Evolutionary conservation across 768 basidiomycete genomes (phyloP), one percentile per base, ranked within the genome.

Genomic region (Phylloporus rhodoxanthus): DNA sequence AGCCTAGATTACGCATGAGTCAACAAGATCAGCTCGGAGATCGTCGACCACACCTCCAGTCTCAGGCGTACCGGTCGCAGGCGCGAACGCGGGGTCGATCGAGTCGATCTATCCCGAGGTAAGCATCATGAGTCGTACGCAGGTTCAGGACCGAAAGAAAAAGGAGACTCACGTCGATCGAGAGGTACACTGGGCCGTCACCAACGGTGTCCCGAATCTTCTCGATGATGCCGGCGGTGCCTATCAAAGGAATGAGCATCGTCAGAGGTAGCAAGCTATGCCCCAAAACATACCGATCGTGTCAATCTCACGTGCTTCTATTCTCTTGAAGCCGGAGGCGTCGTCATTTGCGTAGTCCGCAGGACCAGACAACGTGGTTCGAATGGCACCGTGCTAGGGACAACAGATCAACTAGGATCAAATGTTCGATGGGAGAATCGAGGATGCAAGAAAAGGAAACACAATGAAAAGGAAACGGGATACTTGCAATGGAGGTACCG

Each of bases 261-360:
- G n/a, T 43, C 19, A 48, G 34, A 5, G 15, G 17, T 1, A 7
- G n/a, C n/a, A 13, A 34, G 8, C 11, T 9, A 8, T 39, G 29
- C 30, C 2, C n/a, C 20, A 17, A 37, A 25, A 45, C 67, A 61
- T 66, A 75, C 90, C 90, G 37, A 89, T 75, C 4, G 80, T 83
- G 58, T 92, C 91, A 49, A 93, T 87, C 60, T 91, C 91, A 21
- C 85, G 80, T 0, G 90, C 87, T 57, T 88, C 84, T 53, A 92
- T 87, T 36, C 88, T 73, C 55, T 87, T 77, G 67, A 93, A 93
- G 1, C 91, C 91, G 11, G 83, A 80, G 1, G 71, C 75, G 53
- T 87, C 81, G 63, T 92, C 89, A 59, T 91, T 86, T 1, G 68
- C 75, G 58, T 90, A 85, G 68, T 92, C 90, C 45, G 78, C 78